phyloP scores from a whole-genome alignment of 2,329 filamentous ascomycete species.

The Nothomitra cinnamomea region DNA sequence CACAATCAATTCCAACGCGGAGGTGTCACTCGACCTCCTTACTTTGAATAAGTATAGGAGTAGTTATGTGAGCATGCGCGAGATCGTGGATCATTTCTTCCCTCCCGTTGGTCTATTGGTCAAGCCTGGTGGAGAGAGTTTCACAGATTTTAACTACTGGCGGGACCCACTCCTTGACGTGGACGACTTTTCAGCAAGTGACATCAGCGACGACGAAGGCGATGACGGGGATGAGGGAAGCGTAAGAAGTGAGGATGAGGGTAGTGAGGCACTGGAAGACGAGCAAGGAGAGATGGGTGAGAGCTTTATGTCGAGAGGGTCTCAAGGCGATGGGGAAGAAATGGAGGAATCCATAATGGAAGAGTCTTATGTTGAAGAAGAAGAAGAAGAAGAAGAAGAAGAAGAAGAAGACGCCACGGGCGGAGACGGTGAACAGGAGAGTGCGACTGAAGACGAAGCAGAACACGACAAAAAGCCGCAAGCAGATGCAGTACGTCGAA shows the following conservation, averaged over 20 bases:
- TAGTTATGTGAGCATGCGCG: slow-evolving; percentile 91
- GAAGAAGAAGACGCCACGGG: background rate
- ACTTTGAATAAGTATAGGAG: slow-evolving; percentile 90
- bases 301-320: slow-evolving; percentile 1
- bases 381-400: background rate
- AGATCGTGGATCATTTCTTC: slow-evolving; percentile 97
- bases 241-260: slow-evolving; percentile 34
- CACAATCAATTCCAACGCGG: slow-evolving; percentile 95
- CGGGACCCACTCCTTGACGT: slow-evolving; percentile 68
- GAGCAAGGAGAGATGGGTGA: slow-evolving; percentile 29
- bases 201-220: slow-evolving; percentile 36
- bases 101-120: slow-evolving; percentile 77
- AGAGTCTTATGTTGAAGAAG: background rate
- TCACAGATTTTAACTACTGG: slow-evolving; percentile 97
- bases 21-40: slow-evolving; percentile 79
- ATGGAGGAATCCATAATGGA: background rate
- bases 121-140: slow-evolving; percentile 80
- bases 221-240: slow-evolving; percentile 31
- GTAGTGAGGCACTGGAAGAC: slow-evolving; percentile 30
- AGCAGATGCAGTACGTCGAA: too few species aligned
- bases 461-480: background rate
- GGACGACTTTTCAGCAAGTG: slow-evolving; percentile 76
- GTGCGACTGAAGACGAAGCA: background rate
- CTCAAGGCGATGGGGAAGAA: background rate
- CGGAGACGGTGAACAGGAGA: background rate